Evolutionary conservation across 805 yeast species (phyloP), one percentile per base, ranked within the genome.

Genomic region (Komagataella mondaviorum): DNA sequence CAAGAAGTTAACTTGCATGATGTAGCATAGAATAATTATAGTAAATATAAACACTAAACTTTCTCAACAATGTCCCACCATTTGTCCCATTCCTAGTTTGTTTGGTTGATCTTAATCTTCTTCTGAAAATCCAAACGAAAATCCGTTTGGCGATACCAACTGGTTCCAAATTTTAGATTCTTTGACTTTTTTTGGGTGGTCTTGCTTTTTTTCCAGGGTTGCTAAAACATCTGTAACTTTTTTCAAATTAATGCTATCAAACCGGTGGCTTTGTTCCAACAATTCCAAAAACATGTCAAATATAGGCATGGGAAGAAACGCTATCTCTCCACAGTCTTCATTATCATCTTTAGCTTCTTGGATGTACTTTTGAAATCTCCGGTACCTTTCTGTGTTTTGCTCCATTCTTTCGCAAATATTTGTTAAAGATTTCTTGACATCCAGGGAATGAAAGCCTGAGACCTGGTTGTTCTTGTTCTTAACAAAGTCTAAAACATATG

Each of bases 371-470:
- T 39, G 49, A 5, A 56, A 53, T 16, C 50, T 53, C 6, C 55
- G 53, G 18, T 45, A 48, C 30, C 17, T n/a, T n/a, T 56, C 60
- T 14, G 55, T 58, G 2, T 54, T 49, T 23, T 49, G 36, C 10
- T 54, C 52, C 46, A 60, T 50, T 23, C 57, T 50, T 6, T 48
- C 39, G n/a, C 71, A 59, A 55, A 77, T 60, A 0, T 59, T 56
- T 8, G 55, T 55, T 46, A 74, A 55, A 12, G 71, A 66, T 2
- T 53, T 54, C 44, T 69, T 71, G 18, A 83, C 76, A 49, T 76
- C 75, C 44, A 71, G 71, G 12, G 82, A 75, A 53, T 79, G 78
- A 61, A 89, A 88, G 4, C 96, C 97, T 48, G 90, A 82, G 14
- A 89, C 72, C 63, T 89, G 96, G 43, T 76, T 76, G 6, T 72